Evolutionary conservation across 352 stramenopile species (phyloP), one percentile per base, ranked within the genome.

Genomic region (Peronosclerospora sorghi): DNA sequence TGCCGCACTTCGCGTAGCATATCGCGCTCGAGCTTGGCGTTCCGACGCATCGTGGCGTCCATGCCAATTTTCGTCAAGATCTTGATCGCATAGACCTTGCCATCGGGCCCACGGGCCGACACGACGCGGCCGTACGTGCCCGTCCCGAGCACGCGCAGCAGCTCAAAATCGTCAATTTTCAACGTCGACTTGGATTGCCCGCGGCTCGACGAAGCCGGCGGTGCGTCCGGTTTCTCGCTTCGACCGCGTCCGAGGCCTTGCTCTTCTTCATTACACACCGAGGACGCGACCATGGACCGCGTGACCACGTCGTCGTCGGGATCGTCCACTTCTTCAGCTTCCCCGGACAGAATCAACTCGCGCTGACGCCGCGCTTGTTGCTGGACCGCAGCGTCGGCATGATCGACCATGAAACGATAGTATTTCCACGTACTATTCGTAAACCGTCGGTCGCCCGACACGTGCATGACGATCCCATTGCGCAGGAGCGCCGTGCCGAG

Each of bases 1-100:
- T 99, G 94, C 35, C 90, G 80, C 15, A 98, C 81, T 26, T 95
- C 68, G 6, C 85, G 86, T 27, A 99, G 60, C 52, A 99, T 94
- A 55, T 96, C 89, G 27, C 94, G 83, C 69, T 99, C 96, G 27
- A 89, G 67, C 60, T 92, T 92, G 10, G 77, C 76, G 38, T 89
- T 90, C 2, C 73, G 71, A 24, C 77, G 79, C 56, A 71, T 65
- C 24, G 65, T 85, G 8, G 90, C 75, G 50, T 92, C 77, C 73
- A 92, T 88, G 21, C 80, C 80, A 54, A 92, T 90, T 53, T 92
- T 92, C 18, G 66, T 84, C 29, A 92, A 86, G 56, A 92, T 88
- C 59, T 92, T 92, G 60, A 92, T 92, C 17, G 80, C 80, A 37
- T 84, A 92, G 34, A 92, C 63, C 9, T 77, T 69, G 43, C 71